A percentile compares a stretch with the other conserved stretches of the same genome.
Conservation (phyloP, 768 basidiomycete genomes). For the Sistotremastrum suecicum region DNA sequence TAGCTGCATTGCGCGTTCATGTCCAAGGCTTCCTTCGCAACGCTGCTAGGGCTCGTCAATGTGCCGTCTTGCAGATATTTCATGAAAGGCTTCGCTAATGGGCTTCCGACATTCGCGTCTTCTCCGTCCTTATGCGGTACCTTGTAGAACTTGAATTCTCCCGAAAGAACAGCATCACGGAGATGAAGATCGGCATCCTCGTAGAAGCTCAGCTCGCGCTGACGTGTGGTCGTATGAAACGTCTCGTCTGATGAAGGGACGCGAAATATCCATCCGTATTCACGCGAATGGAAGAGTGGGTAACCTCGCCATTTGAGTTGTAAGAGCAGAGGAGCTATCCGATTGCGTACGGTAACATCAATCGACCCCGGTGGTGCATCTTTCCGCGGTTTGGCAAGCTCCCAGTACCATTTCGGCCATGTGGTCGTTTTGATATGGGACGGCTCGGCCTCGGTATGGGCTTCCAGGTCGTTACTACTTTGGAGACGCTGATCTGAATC, state of each 20-base stretch:
- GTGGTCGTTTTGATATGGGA: constrained; percentile 20
- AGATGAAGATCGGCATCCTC: constrained; percentile 49
- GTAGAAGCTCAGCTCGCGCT: constrained; percentile 35
- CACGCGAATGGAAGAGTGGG: constrained; percentile 73
- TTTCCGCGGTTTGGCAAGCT: constrained; percentile 63
- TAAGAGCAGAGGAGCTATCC: constrained; percentile 72
- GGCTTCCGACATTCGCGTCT: constrained; percentile 87
- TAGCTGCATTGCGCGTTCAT: constrained; percentile 94
- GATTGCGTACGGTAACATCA: constrained; percentile 74
- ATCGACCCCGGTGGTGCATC: constrained; percentile 53
- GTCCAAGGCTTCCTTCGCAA: constrained; percentile 73
- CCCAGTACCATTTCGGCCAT: constrained; percentile 99
- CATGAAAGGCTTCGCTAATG: constrained; percentile 80
- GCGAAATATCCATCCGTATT: constrained; percentile 88
- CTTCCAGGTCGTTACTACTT: constrained; percentile 1
- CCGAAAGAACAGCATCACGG: constrained; percentile 30
- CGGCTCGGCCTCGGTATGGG: constrained; percentile 15
- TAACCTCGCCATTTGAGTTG: constrained; percentile 77
- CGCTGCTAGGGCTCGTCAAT: constrained; percentile 65
- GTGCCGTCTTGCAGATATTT: constrained; percentile 80
- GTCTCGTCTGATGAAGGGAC: constrained; percentile 34
- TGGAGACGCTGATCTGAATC: neutral
- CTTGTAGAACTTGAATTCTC: constrained; percentile 66
- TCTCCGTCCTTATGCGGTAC: constrained; percentile 96
- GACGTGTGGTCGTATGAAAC: constrained; percentile 21